Conservation (phyloP, 495 filamentous ascomycete genomes). For the Hypoxylon lienhwacheense region DNA sequence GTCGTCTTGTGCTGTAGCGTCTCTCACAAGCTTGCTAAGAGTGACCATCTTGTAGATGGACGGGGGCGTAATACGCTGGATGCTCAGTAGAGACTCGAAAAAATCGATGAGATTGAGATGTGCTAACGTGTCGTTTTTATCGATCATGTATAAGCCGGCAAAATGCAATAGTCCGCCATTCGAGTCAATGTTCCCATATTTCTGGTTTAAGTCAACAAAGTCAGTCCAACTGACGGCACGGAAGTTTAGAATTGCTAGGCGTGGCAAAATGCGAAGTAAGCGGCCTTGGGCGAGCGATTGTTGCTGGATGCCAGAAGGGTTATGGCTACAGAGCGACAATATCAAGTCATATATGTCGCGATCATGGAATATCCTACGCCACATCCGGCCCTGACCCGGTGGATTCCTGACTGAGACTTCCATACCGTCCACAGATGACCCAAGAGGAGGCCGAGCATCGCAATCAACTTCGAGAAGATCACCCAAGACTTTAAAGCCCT, state of each 20-base stretch:
- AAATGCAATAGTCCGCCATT: slow-evolving; percentile 70
- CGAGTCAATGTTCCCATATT: slow-evolving; percentile 46
- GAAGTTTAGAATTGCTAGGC: slow-evolving; percentile 67
- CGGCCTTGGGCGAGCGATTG: slow-evolving; percentile 78
- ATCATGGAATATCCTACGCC: slow-evolving; percentile 71
- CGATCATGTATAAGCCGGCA: slow-evolving; percentile 72
- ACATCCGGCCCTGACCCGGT: slow-evolving; percentile 68
- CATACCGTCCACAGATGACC: slow-evolving; percentile 26
- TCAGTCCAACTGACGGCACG: slow-evolving; percentile 60
- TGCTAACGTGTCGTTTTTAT: slow-evolving; percentile 74
- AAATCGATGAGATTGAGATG: slow-evolving; percentile 78
- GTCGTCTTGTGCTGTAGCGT: slow-evolving; percentile 45
- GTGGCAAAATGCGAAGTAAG: slow-evolving; percentile 68
- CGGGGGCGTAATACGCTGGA: slow-evolving; percentile 51
- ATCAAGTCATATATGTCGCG: slow-evolving; percentile 66
- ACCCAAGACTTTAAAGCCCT: slow-evolving; percentile 65
- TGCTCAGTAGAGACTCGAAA: slow-evolving; percentile 64
- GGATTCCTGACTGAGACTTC: slow-evolving; percentile 44
- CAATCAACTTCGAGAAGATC: slow-evolving; percentile 71
- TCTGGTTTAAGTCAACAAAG: slow-evolving; percentile 60
- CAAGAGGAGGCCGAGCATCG: slow-evolving; percentile 52
- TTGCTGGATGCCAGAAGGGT: slow-evolving; percentile 58
- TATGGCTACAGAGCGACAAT: slow-evolving; percentile 59
- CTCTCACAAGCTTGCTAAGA: slow-evolving; percentile 42
- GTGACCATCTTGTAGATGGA: slow-evolving; percentile 45